A percentile compares a stretch with the other conserved stretches of the same genome.
These are phyloP conservation scores for Xylaria telfairii DNA, from an alignment of 495 filamentous ascomycete species.

Conservation along the genomic window DNA sequence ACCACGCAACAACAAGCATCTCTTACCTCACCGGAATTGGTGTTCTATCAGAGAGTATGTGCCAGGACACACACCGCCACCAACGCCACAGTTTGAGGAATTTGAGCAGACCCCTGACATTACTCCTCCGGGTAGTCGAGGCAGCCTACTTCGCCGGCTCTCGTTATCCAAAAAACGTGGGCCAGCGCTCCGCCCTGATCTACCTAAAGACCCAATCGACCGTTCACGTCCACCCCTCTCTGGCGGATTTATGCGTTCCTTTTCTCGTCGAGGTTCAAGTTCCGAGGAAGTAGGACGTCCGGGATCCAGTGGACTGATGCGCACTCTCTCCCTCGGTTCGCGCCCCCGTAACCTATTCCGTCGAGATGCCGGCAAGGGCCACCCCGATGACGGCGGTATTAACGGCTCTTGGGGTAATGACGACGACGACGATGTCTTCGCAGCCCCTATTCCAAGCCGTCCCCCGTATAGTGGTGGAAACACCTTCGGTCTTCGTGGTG, in stretches of 20 bases:
- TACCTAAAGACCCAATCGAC: slow-evolving; percentile 30
- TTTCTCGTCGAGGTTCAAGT: slow-evolving; percentile 46
- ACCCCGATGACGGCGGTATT: slow-evolving; percentile 54
- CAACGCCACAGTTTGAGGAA: slow-evolving; percentile 59
- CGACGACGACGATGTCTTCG: slow-evolving; percentile 43
- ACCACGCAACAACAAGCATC: slow-evolving; percentile 83
- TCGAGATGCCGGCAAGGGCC: slow-evolving; percentile 56
- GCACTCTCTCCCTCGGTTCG: slow-evolving; percentile 67
- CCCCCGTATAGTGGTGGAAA: not conserved
- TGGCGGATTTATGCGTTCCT: slow-evolving; percentile 41
- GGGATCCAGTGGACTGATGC: slow-evolving; percentile 50
- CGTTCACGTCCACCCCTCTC: slow-evolving; percentile 43
- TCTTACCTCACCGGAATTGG: slow-evolving; percentile 94
- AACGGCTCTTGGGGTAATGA: slow-evolving; percentile 58
- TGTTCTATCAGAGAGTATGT: slow-evolving; percentile 83
- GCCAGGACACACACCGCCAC: slow-evolving; percentile 77
- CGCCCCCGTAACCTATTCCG: slow-evolving; percentile 56
- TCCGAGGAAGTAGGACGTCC: slow-evolving; percentile 26
- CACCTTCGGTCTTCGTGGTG: slow-evolving; percentile 44
- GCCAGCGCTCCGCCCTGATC: slow-evolving; percentile 31
- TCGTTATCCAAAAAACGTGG: slow-evolving; percentile 41
- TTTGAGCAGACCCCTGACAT: slow-evolving; percentile 43
- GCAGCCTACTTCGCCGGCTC: slow-evolving; percentile 46
- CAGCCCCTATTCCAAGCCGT: slow-evolving; percentile 31
- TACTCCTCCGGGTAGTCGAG: slow-evolving; percentile 37